Evolutionary conservation across 2,329 filamentous ascomycete genomes (phyloP), one percentile per base, ranked within the genome.

Genomic region (Colletotrichum godetiae): DNA sequence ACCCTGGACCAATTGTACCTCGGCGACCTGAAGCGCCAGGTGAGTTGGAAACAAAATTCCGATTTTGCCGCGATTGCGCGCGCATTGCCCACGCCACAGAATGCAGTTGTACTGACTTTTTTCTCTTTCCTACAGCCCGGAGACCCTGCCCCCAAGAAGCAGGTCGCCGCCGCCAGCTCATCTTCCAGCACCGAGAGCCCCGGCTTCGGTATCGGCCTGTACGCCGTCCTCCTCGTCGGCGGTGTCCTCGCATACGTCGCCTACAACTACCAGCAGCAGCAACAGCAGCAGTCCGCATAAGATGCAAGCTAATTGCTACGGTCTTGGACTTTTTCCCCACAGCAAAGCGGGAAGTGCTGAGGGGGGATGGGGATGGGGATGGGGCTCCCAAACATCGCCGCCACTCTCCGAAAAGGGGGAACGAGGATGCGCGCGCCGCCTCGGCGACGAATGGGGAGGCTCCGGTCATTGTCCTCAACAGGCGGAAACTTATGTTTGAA

Each of bases 231-330:
- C 79, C 87, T 97, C 77, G 81, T 96, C 77, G 95, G 95, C 78
- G 95, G 92, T 77, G 88, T 91, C 61, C 83, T 91, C 75, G 95
- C 94, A 76, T 98, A 94, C 86, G 90, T 89, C 78, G 94, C 89
- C 79, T 98, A 96, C 89, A 92, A 95, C 85, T 97, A 97, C 88
- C 83, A 97, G 78, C 92, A 96, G 87, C 85, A 88, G 82, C 84
- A 88, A 78, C 80, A 86, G 76, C 75, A 79, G 75, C 66, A 79
- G 71, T 79, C 78, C 37, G 74, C 73, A 75, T 76, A 74, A 68
- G 61, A n/a, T n/a, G 4, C 29, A 11, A 19, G 27, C 11, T 24
- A 19, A n/a, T 53, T 29, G 31, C 49, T 60, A 33, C 29, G 37
- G 65, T 65, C 24, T 68, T 55, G 35, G 27, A 3, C 37, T 42